Evolutionary conservation across 805 yeast genomes (phyloP).

Genomic region (Cyberlindnera japonica): DNA sequence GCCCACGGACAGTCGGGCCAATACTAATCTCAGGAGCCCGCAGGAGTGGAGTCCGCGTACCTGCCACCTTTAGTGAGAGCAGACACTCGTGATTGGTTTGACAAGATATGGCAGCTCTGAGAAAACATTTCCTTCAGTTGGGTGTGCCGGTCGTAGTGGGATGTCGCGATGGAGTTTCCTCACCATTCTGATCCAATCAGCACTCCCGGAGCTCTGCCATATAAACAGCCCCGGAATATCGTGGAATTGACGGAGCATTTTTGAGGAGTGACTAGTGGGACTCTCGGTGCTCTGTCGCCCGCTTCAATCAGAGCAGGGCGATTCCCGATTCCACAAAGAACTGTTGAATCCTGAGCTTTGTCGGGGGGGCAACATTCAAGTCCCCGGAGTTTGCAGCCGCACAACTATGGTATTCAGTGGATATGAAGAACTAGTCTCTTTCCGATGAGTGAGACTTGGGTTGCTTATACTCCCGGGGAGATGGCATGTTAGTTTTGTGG

Average conservation of each 20-base stretch:
- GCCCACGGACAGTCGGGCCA: background rate
- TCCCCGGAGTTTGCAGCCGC: slow-evolving; percentile 12
- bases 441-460: background rate
- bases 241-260: background rate
- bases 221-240: background rate
- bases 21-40: background rate
- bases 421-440: background rate
- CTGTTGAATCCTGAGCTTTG: background rate
- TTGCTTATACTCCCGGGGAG: too few relatives aligned
- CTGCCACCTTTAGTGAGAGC: too few relatives aligned
- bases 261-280: background rate
- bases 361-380: background rate
- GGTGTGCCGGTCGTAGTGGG: background rate
- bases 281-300: slow-evolving; percentile 10
- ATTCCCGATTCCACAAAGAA: background rate
- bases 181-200: background rate
- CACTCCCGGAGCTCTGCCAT: background rate
- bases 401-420: background rate
- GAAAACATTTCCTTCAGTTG: too few relatives aligned
- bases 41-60: too few relatives aligned
- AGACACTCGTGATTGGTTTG: too few relatives aligned
- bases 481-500: background rate
- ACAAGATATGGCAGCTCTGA: too few relatives aligned
- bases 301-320: slow-evolving; percentile 7
- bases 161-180: background rate